Evolutionary conservation across 2,329 filamentous ascomycete species (phyloP).

Genomic region (Penicillium sp.): DNA sequence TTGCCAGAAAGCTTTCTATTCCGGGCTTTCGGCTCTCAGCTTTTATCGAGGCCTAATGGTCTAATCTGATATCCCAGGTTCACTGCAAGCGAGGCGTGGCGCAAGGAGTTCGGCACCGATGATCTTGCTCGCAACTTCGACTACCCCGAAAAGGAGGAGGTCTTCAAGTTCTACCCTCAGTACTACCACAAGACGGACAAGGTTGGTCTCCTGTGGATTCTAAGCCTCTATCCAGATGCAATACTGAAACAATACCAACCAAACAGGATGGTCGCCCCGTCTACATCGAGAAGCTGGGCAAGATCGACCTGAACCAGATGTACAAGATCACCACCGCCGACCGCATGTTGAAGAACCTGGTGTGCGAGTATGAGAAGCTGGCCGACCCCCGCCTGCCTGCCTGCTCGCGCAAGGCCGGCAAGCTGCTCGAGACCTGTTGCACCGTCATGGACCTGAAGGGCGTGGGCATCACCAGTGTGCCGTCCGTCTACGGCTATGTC

Average conservation of each 20-base stretch:
- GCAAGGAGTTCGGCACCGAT: slow-evolving; percentile 80
- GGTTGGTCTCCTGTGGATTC: slow-evolving; percentile 36
- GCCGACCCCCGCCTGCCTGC: slow-evolving; percentile 89
- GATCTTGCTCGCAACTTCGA: slow-evolving; percentile 76
- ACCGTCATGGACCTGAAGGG: slow-evolving; percentile 98
- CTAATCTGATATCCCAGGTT: slow-evolving; percentile 62
- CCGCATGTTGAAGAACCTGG: slow-evolving; percentile 94
- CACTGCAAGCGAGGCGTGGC: slow-evolving; percentile 84
- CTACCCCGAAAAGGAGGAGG: slow-evolving; percentile 77
- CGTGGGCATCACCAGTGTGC: slow-evolving; percentile 76
- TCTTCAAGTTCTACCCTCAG: slow-evolving; percentile 92
- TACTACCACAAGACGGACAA: slow-evolving; percentile 85
- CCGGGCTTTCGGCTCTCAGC: not conserved
- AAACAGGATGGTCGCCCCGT: slow-evolving; percentile 86
- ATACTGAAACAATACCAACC: not conserved
- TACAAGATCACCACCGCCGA: slow-evolving; percentile 89
- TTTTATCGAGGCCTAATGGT: not conserved
- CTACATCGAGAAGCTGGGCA: slow-evolving; percentile 95
- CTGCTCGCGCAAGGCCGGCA: slow-evolving; percentile 86
- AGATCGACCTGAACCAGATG: slow-evolving; percentile 85
- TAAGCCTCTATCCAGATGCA: not conserved
- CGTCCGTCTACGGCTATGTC: slow-evolving; percentile 85
- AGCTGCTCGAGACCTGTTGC: slow-evolving; percentile 95
- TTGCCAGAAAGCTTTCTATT: not conserved
- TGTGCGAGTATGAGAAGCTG: slow-evolving; percentile 96